These are phyloP conservation scores for Solanum stenotomum DNA, from an alignment of 257 asterid genomes.

Conservation along the genomic window DNA sequence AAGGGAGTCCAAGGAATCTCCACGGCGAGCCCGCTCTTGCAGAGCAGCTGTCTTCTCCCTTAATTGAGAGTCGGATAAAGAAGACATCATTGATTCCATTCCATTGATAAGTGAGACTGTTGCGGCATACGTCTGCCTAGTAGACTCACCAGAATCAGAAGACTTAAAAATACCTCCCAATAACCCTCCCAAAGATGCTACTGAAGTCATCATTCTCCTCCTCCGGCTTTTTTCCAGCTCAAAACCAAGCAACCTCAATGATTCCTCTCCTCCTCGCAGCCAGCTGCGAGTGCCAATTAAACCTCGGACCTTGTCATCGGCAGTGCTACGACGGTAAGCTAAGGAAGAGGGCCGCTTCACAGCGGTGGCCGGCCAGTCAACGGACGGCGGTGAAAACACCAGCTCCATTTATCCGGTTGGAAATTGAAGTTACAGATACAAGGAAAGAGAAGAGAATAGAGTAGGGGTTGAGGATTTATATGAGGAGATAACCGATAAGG, in stretches of 20 bases:
- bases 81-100: conserved; percentile 63
- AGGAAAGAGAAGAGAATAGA: background rate
- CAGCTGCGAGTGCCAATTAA: background rate
- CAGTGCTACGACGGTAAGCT: background rate
- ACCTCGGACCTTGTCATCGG: background rate
- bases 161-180: conserved; percentile 80
- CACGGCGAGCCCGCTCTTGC: conserved; percentile 56
- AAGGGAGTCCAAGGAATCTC: conserved; percentile 72
- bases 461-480: background rate
- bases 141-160: conserved; percentile 73
- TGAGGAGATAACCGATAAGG: background rate
- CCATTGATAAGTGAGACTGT: conserved; percentile 54
- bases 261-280: background rate
- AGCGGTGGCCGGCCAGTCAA: background rate
- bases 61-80: conserved; percentile 67
- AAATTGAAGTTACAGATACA: background rate
- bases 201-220: conserved; percentile 12
- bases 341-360: background rate
- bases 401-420: background rate
- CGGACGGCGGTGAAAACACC: background rate
- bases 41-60: conserved; percentile 63
- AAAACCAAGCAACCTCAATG: background rate
- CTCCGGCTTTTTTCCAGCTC: conserved; percentile 2
- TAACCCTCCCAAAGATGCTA: conserved; percentile 76
- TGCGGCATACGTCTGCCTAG: conserved; percentile 50